A percentile compares a stretch with the other conserved stretches of the same genome.
phyloP scores from a whole-genome alignment of 2,329 filamentous ascomycete genomes.

The Nigrospora sphaerica region DNA sequence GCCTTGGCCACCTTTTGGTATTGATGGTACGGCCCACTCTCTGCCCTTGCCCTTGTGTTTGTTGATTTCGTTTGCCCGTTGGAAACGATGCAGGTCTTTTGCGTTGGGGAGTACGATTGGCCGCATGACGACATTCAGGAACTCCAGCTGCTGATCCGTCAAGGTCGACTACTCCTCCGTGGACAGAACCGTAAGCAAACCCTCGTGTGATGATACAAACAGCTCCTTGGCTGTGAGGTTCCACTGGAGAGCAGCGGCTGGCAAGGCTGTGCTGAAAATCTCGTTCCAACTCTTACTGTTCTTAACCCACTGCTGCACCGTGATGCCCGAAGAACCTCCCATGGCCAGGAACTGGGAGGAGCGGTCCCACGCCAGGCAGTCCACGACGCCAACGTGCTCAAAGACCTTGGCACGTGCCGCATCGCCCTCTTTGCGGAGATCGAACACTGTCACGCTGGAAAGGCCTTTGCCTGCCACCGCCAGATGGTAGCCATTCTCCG shows the following conservation, averaged over 20 bases:
- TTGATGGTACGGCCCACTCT: too few relatives aligned
- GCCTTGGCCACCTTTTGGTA: too few relatives aligned
- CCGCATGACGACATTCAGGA: too few relatives aligned
- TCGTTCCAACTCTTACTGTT: conserved; percentile 83
- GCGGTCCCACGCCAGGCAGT: conserved; percentile 83
- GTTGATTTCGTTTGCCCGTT: too few relatives aligned
- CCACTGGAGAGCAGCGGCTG: conserved; percentile 71
- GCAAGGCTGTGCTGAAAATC: conserved; percentile 68
- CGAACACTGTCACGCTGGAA: conserved; percentile 77
- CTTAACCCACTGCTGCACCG: conserved; percentile 87
- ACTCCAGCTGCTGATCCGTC: neutral
- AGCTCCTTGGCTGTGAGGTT: conserved; percentile 67
- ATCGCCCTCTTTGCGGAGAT: conserved; percentile 85
- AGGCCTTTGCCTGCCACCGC: conserved; percentile 74
- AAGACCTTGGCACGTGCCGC: conserved; percentile 76
- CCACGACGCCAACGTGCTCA: conserved; percentile 72
- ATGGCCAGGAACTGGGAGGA: conserved; percentile 87
- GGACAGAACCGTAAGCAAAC: conserved; percentile 65
- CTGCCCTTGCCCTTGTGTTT: too few relatives aligned
- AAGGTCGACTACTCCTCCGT: conserved; percentile 34
- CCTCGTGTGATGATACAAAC: conserved; percentile 67
- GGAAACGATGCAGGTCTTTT: too few relatives aligned
- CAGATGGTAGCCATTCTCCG: conserved; percentile 95
- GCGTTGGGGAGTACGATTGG: too few relatives aligned
- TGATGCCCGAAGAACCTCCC: conserved; percentile 71